phyloP scores from a whole-genome alignment of 345 rosid genomes.

The Gossypium australe region DNA sequence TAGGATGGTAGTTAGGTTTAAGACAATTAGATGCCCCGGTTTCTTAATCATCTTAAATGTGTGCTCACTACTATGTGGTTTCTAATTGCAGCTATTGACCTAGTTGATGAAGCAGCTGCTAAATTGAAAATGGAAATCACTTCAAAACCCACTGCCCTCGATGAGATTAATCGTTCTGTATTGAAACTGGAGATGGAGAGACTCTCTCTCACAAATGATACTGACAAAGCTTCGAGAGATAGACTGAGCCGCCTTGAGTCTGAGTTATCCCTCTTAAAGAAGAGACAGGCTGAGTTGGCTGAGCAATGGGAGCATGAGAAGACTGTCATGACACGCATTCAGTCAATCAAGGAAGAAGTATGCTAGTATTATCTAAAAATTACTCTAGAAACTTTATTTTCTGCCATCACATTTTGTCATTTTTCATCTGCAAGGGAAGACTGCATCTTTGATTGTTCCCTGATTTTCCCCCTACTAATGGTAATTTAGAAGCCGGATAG shows the following conservation, averaged over 20 bases:
- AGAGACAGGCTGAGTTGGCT: conserved; percentile 76
- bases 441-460: not conserved
- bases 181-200: conserved; percentile 98
- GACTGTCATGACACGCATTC: conserved; percentile 90
- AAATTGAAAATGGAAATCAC: conserved; percentile 99
- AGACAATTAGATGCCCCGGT: not conserved
- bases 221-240: conserved; percentile 90
- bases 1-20: not conserved
- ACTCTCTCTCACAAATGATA: conserved; percentile 85
- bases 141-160: conserved; percentile 96
- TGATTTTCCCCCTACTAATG: not conserved
- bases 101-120: conserved; percentile 99
- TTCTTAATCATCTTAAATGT: not conserved
- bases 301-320: conserved; percentile 99
- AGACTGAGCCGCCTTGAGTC: conserved; percentile 81
- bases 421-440: not conserved
- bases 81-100: conserved; percentile 75
- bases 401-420: not conserved
- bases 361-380: not conserved
- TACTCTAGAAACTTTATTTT: not conserved
- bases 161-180: conserved; percentile 90
- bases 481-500: not conserved
- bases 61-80: conserved; percentile 8
- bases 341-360: conserved; percentile 96
- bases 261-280: conserved; percentile 65